Percentiles rank a stretch among this genome's conserved stretches.
Conservation (phyloP, 345 rosid genomes). For the Heritiera fomes region DNA sequence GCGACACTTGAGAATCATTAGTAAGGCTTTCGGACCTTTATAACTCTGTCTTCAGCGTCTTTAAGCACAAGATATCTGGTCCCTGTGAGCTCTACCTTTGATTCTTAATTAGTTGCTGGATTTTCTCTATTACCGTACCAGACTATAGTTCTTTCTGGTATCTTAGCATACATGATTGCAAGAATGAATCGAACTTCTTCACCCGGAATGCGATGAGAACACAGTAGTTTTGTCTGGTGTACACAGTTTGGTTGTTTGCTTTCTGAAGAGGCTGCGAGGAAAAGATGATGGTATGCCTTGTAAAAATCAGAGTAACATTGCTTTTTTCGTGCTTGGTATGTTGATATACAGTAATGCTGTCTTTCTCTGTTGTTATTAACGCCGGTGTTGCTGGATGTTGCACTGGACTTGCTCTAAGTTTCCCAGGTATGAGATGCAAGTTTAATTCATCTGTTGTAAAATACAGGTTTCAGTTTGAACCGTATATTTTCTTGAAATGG, state of each 20-base stretch:
- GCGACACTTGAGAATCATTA: no score
- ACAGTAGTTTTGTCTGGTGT: constrained; percentile 72
- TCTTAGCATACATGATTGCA: no score
- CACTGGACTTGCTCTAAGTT: constrained; percentile 22
- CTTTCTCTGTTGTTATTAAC: constrained; percentile 53
- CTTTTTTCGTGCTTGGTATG: background rate
- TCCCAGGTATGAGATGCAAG: constrained; percentile 16
- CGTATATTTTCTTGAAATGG: background rate
- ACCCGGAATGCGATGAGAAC: no score
- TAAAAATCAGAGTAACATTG: background rate
- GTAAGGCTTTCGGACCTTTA: no score
- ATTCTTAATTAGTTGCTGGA: no score
- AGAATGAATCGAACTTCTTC: no score
- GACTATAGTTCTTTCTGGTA: no score
- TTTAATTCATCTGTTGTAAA: constrained; percentile 37
- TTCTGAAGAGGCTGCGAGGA: constrained; percentile 72
- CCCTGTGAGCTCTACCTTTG: no score
- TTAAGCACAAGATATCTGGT: no score
- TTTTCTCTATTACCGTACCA: no score
- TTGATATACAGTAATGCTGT: constrained; percentile 6
- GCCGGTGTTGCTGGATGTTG: no score
- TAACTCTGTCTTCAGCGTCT: no score
- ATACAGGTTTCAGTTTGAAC: background rate
- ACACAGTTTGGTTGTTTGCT: constrained; percentile 74
- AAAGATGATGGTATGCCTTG: constrained; percentile 79